Base-by-base conservation (phyloP, 768 basidiomycete genomes). In the Leucogyrophana mollusca region DNA sequence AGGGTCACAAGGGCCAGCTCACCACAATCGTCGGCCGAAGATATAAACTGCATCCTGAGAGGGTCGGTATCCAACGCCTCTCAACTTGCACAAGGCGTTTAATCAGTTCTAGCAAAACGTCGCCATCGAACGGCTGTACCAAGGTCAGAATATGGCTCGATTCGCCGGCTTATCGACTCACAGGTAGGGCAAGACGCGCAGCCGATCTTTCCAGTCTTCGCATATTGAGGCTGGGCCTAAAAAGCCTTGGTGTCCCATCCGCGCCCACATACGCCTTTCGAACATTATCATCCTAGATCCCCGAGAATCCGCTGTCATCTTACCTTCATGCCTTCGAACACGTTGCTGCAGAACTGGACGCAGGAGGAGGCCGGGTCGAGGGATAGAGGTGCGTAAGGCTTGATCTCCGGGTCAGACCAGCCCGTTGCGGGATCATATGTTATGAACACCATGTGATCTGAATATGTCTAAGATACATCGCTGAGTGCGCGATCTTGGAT, bases 221-320 rank as follows among this genome's bases (percentile, higher is more conserved):
- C 90, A 94, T 92, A 64, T 95, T 95, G 62, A 78, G 68, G 24
- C 88, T 74, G 0, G 93, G 92, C 24, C 93, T 73, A 73, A 96
- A 96, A 25, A 95, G 67, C 6, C 87, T 74, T 1, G 83, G 75
- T 42, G 79, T 77, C 1, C 90, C 91, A 48, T 88, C 74, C 16
- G 80, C 76, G 9, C 80, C 83, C 1, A 79, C 48, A 62, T 87
- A 88, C 0, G 89, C 87, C 82, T 87, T 30, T 9, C n/a, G n/a
- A 14, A 11, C 45, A 22, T 14, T 52, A 27, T n/a, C 18, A 43
- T 43, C 22, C 16, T 45, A 25, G 20, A 9, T 21, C 16, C 7
- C 20, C 35, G 16, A 9, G 35, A 2, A 30, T 37, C 41, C 25
- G 27, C n/a, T n/a, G n/a, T n/a, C n/a, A 18, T 39, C 74, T 65